Conservation (phyloP, 805 yeast genomes). For the Millerago galiae region DNA sequence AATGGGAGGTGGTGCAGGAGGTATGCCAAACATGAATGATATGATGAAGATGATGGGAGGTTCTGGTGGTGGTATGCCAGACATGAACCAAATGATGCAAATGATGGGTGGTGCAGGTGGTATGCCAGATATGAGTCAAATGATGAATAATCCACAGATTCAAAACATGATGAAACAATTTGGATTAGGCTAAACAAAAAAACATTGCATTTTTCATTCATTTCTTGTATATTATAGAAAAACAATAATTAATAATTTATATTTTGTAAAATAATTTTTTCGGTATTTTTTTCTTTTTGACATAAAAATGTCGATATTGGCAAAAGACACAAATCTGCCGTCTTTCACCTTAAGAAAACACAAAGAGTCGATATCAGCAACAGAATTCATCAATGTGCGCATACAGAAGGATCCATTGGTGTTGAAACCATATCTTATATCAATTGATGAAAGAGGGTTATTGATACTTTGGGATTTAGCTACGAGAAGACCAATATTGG, state of each 20-base stretch:
- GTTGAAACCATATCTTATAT: conserved; percentile 33
- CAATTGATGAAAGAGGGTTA: conserved; percentile 61
- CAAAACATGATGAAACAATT: conserved; percentile 45
- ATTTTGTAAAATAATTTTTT: too few species aligned
- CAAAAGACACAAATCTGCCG: conserved; percentile 4
- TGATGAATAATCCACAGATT: conserved; percentile 39
- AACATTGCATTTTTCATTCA: background rate
- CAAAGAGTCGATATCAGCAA: conserved; percentile 22
- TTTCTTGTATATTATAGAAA: background rate
- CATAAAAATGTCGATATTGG: background rate
- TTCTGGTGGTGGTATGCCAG: conserved; percentile 63
- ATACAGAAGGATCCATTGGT: background rate
- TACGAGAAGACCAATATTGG: conserved; percentile 46
- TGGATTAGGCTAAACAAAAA: conserved; percentile 23
- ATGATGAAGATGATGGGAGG: conserved; percentile 54
- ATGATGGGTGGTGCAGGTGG: conserved; percentile 38
- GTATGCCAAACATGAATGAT: conserved; percentile 61
- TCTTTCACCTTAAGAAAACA: conserved; percentile 31
- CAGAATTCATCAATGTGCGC: conserved; percentile 21
- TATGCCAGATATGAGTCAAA: conserved; percentile 33
- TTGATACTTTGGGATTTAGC: conserved; percentile 58
- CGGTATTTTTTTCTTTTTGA: too few species aligned
- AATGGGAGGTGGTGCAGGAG: conserved; percentile 50
- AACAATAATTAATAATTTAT: too few species aligned
- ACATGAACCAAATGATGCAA: conserved; percentile 57